Evolutionary conservation across 129 eudicot species (phyloP).

Genomic region (Flaveria robusta): DNA sequence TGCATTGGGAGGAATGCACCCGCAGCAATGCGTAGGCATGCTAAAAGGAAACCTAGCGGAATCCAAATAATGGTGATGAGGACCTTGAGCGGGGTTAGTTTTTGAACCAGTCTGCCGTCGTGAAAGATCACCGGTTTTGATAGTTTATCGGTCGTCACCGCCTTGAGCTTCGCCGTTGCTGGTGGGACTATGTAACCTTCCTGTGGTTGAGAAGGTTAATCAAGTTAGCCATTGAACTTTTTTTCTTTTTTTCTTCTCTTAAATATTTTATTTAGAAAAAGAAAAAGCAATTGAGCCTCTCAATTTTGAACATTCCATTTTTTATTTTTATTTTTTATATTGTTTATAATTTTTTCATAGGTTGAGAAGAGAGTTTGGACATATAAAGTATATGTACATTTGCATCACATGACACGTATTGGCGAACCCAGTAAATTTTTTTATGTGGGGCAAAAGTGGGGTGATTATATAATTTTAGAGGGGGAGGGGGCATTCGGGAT

Average conservation of each 20-base stretch:
- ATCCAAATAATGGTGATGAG: constrained; percentile 62
- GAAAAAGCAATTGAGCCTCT: not conserved
- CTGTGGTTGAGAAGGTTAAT: constrained; percentile 28
- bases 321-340: no score
- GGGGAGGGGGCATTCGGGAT: no score
- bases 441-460: no score
- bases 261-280: not conserved
- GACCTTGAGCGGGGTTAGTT: constrained; percentile 54
- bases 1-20: constrained; percentile 71
- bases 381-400: no score
- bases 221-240: not conserved
- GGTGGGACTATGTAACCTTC: constrained; percentile 67
- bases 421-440: no score
- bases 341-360: no score
- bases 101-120: constrained; percentile 69
- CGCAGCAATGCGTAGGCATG: constrained; percentile 60
- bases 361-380: no score
- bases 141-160: constrained; percentile 55
- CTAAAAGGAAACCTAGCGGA: constrained; percentile 60
- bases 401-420: no score
- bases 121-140: constrained; percentile 70
- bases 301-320: no score
- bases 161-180: constrained; percentile 37
- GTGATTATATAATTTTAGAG: no score
- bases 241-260: not conserved